phyloP scores from a whole-genome alignment of 2,329 filamentous ascomycete species.

The Alternaria burnsii region DNA sequence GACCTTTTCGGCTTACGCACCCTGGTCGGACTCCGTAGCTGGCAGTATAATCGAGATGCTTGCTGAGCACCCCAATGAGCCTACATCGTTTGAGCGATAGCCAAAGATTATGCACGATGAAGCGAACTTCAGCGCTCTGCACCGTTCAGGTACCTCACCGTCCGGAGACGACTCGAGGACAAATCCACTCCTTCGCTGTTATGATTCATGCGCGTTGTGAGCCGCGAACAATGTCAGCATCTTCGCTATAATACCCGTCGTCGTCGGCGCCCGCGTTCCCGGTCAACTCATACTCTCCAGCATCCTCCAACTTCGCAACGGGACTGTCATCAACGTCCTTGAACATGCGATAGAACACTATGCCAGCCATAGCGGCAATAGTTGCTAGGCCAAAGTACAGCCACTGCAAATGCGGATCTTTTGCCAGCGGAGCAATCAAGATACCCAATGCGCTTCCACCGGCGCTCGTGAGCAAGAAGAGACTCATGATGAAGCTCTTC shows the following conservation, averaged over 20 bases:
- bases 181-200: background rate
- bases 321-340: slow-evolving; percentile 16
- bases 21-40: background rate
- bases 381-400: slow-evolving; percentile 69
- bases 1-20: background rate
- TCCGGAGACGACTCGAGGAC: no score
- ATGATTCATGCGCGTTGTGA: background rate
- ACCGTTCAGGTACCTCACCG: no score
- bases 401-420: slow-evolving; percentile 72
- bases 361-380: slow-evolving; percentile 59
- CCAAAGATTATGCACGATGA: no score
- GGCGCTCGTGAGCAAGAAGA: slow-evolving; percentile 69
- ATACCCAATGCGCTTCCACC: slow-evolving; percentile 68
- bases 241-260: slow-evolving; percentile 7
- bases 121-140: no score
- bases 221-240: background rate
- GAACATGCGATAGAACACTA: slow-evolving; percentile 64
- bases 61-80: background rate
- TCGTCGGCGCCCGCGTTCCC: slow-evolving; percentile 5
- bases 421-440: slow-evolving; percentile 66
- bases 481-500: slow-evolving; percentile 61
- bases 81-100: no score
- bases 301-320: slow-evolving; percentile 7
- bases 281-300: slow-evolving; percentile 28
- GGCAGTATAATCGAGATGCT: background rate